Evolutionary conservation across 306 rosid genomes (phyloP).

Genomic region (Cucurbita moschata): DNA sequence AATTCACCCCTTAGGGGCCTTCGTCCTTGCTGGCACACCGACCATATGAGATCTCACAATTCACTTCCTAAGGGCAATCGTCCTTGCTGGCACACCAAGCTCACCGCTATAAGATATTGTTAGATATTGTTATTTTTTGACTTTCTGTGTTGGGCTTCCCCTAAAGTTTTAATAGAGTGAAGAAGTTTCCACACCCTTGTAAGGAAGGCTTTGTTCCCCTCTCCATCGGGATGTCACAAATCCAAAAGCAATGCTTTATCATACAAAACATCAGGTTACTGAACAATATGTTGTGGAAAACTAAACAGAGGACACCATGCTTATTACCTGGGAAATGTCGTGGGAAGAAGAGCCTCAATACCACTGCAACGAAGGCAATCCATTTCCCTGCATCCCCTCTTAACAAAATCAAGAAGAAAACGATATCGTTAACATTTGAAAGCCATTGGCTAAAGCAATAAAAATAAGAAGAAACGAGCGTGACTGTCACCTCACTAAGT

Average conservation of each 20-base stretch:
- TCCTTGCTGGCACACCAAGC: too few species aligned
- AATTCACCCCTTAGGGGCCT: too few species aligned
- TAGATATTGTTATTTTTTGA: too few species aligned
- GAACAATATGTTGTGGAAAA: neutral
- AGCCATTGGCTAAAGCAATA: neutral
- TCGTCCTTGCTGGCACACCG: too few species aligned
- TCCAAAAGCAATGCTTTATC: neutral
- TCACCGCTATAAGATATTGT: too few species aligned
- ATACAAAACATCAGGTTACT: too few species aligned
- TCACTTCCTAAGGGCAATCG: too few species aligned
- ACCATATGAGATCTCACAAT: too few species aligned
- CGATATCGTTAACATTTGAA: neutral
- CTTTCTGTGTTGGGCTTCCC: too few species aligned
- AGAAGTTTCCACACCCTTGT: too few species aligned
- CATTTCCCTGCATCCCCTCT: constrained; percentile 80
- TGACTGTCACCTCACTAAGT: constrained; percentile 38
- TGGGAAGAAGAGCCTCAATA: constrained; percentile 75
- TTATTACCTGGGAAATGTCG: constrained; percentile 64
- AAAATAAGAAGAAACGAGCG: neutral
- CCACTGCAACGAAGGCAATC: constrained; percentile 63
- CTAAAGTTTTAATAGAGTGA: too few species aligned
- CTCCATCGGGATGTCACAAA: neutral
- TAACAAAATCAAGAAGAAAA: constrained; percentile 2
- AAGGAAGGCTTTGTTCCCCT: too few species aligned
- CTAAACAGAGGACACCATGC: neutral